A percentile compares a stretch with the other conserved stretches of the same genome.
Conservation (phyloP, 1,284 basidiomycete species). For the Tilletia indica region DNA sequence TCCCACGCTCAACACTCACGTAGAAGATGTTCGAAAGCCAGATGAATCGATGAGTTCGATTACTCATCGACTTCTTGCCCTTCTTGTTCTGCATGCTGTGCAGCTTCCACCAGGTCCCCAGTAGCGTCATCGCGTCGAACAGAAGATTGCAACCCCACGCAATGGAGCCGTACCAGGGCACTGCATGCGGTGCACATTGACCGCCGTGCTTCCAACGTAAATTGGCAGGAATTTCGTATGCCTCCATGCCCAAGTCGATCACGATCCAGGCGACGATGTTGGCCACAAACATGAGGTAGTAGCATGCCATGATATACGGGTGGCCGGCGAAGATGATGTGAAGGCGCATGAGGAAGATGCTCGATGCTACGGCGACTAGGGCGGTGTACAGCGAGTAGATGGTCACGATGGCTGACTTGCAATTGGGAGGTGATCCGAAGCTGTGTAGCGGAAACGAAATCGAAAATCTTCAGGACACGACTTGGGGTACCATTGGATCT, state of each 20-base stretch:
- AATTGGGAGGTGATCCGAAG: neutral
- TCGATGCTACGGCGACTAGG: slow-evolving; percentile 10
- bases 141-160: slow-evolving; percentile 10
- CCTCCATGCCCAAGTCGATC: neutral
- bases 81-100: neutral
- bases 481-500: neutral
- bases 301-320: slow-evolving; percentile 3
- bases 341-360: slow-evolving; percentile 6
- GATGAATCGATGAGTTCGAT: slow-evolving; percentile 14
- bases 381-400: slow-evolving; percentile 9
- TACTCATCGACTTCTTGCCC: neutral
- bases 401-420: neutral
- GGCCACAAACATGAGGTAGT: slow-evolving; percentile 5
- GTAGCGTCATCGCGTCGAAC: neutral
- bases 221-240: neutral
- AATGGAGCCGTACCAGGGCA: neutral
- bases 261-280: slow-evolving; percentile 11
- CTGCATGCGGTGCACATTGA: neutral
- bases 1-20: neutral
- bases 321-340: slow-evolving; percentile 14
- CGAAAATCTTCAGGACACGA: neutral
- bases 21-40: slow-evolving; percentile 11
- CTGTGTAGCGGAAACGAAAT: neutral
- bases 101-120: slow-evolving; percentile 10
- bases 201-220: neutral